Evolutionary conservation across 768 basidiomycete species (phyloP).

Genomic region (Tricholoma terreum): DNA sequence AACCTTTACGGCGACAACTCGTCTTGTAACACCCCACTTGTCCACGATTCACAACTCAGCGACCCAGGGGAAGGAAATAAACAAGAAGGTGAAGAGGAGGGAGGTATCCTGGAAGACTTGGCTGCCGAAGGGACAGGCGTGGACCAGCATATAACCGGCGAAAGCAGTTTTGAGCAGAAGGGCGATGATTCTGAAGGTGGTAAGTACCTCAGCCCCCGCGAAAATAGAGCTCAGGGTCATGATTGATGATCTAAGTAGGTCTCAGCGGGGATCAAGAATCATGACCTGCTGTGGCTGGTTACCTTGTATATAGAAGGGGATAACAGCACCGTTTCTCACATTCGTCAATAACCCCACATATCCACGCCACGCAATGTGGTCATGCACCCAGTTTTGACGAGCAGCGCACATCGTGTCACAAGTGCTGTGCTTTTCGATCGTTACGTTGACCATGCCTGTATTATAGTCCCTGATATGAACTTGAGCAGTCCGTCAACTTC

Average conservation of each 20-base stretch:
- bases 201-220: neutral
- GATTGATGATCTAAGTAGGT: neutral
- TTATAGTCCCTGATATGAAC: neutral
- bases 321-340: neutral
- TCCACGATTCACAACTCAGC: neutral
- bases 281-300: neutral
- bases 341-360: neutral
- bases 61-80: neutral
- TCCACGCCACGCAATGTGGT: neutral
- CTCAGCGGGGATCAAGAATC: neutral
- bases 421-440: neutral
- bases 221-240: neutral
- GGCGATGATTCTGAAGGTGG: neutral
- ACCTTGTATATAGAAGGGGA: neutral
- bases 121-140: neutral
- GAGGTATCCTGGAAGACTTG: neutral
- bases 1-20: conserved; percentile 1
- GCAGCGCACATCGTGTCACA: neutral
- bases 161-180: neutral
- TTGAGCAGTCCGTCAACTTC: neutral
- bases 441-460: neutral
- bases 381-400: neutral
- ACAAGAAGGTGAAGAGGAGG: neutral
- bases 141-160: neutral
- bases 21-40: neutral